Evolutionary conservation across 345 rosid species (phyloP), one percentile per base, ranked within the genome.

Genomic region (Rhodamnia argentea): DNA sequence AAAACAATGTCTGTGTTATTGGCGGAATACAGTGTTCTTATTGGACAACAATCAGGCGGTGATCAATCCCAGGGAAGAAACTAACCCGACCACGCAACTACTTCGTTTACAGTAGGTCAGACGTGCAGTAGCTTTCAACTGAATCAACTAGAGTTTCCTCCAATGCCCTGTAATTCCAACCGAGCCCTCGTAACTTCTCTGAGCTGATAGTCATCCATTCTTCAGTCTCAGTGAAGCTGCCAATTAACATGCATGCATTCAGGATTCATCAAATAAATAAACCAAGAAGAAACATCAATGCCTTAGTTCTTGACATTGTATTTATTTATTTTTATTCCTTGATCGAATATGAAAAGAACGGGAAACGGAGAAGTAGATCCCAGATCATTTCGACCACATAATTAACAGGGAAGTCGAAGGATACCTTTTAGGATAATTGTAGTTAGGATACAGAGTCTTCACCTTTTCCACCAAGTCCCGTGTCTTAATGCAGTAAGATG

Each of bases 341-440:
- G 81, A 70, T 70, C 14, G 0, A 1, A 70, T 32, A 18, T 70
- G 24, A 70, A 37, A 62, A 59, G 56, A 10, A 47, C 4, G 3
- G 42, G 55, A 26, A 62, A 50, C 9, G 3, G 23, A 56, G 81
- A 52, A 29, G 78, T 10, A 54, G 62, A 27, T 7, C n/a, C 59
- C 22, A 29, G 57, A 54, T 83, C 62, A 83, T 32, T 16, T 83
- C 18, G 57, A n/a, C 83, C 9, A 14, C 6, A 81, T n/a, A 44
- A 26, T 22, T 23, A 58, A 42, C 27, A 86, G 82, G 44, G 40
- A 14, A 51, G n/a, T 76, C 12, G 1, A 20, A 22, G 51, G 86
- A 88, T 90, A 92, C 98, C 83, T 91, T 86, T 90, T 85, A 4
- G 96, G 95, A 87, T 90, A 94, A 40, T 90, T 92, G 89, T 91